A percentile compares a stretch with the other conserved stretches of the same genome.
Conservation (phyloP, 2,329 filamentous ascomycete species). For the Huntiella omanensis region DNA sequence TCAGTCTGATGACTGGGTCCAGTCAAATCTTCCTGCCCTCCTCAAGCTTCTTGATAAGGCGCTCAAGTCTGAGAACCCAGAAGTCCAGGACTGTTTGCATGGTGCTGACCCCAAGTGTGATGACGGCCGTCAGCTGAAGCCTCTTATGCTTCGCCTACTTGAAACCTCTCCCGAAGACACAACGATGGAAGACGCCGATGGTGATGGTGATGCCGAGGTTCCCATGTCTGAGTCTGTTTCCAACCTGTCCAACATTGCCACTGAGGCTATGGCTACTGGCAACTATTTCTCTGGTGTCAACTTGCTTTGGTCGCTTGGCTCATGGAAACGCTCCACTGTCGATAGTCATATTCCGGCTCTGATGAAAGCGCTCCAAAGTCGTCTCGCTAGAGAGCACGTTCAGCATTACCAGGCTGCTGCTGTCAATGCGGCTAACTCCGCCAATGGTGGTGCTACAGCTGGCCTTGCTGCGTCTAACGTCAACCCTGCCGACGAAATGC, state of each 20-base stretch:
- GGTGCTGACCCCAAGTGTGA: slow-evolving; percentile 50
- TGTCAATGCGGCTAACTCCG: slow-evolving; percentile 30
- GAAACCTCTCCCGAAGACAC: slow-evolving; percentile 67
- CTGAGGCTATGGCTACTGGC: slow-evolving; percentile 62
- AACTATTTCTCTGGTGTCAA: slow-evolving; percentile 83
- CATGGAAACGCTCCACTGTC: slow-evolving; percentile 68
- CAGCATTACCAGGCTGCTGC: slow-evolving; percentile 46
- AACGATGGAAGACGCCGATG: slow-evolving; percentile 57
- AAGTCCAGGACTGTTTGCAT: slow-evolving; percentile 86
- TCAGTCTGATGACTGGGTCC: slow-evolving; percentile 79
- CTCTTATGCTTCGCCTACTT: slow-evolving; percentile 64
- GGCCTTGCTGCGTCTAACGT: slow-evolving; percentile 1
- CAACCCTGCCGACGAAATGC: slow-evolving; percentile 30
- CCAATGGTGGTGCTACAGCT: slow-evolving; percentile 18
- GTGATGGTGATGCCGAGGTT: slow-evolving; percentile 64
- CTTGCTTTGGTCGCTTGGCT: slow-evolving; percentile 77
- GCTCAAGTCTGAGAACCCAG: slow-evolving; percentile 69
- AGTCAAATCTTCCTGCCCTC: slow-evolving; percentile 54
- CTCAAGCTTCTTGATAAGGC: slow-evolving; percentile 84
- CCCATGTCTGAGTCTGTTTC: slow-evolving; percentile 74
- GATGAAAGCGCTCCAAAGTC: slow-evolving; percentile 85
- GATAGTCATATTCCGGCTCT: slow-evolving; percentile 74
- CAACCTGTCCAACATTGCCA: slow-evolving; percentile 69
- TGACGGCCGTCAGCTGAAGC: slow-evolving; percentile 50
- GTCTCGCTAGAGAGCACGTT: slow-evolving; percentile 86